phyloP scores from a whole-genome alignment of 192 early-diverging fungal genomes.

The Podila clonocystis region DNA sequence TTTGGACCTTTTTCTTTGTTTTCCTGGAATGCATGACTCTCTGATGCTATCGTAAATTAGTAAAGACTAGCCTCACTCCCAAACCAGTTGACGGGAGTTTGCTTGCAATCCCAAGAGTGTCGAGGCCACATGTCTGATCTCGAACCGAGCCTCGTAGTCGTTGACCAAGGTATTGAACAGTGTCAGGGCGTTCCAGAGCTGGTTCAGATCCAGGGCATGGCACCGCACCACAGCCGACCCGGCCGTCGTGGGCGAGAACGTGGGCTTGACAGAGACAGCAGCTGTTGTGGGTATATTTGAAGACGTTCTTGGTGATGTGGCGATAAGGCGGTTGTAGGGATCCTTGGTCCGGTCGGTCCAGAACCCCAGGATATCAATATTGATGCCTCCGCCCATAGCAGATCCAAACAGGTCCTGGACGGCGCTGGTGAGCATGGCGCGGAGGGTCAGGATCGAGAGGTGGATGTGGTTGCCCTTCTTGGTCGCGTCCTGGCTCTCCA shows the following conservation, averaged over 20 bases:
- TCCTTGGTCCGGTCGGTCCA: constrained; percentile 36
- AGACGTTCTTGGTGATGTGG: not conserved
- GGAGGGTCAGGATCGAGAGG: constrained; percentile 40
- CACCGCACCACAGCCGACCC: constrained; percentile 30
- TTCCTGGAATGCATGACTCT: not conserved
- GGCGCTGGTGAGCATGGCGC: constrained; percentile 40
- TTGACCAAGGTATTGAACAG: constrained; percentile 40
- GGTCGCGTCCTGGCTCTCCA: constrained; percentile 24
- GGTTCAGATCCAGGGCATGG: constrained; percentile 34
- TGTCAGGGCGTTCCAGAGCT: constrained; percentile 39
- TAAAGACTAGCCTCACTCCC: not conserved
- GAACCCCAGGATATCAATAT: constrained; percentile 44
- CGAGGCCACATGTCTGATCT: constrained; percentile 28
- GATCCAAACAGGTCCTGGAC: constrained; percentile 37
- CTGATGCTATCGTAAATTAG: no score
- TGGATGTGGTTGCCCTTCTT: constrained; percentile 2
- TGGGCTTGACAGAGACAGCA: constrained; percentile 3
- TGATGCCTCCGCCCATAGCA: constrained; percentile 47
- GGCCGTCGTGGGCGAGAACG: constrained; percentile 25
- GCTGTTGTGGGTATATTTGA: constrained; percentile 13
- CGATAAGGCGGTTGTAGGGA: constrained; percentile 28
- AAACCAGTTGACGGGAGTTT: constrained; percentile 37
- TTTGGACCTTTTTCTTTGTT: not conserved
- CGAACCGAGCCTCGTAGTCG: constrained; percentile 32
- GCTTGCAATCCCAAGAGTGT: constrained; percentile 39